These are phyloP conservation scores for Xylaria sp. DNA, from an alignment of 2,329 filamentous ascomycete species.

Conservation along the genomic window DNA sequence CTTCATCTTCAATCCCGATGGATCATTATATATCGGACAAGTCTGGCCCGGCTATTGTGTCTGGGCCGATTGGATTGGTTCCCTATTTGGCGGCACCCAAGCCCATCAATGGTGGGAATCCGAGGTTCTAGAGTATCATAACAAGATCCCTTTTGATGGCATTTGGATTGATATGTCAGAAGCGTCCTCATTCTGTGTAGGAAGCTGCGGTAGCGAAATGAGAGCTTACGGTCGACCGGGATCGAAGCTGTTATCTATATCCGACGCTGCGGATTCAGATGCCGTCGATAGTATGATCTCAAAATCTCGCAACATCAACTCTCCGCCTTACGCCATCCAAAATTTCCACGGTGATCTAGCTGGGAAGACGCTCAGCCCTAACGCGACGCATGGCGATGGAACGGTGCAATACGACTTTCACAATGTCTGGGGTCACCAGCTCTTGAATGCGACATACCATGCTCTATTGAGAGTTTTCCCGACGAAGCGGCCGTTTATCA, in stretches of 20 bases:
- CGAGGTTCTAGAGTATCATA: conserved; percentile 55
- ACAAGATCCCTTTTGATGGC: conserved; percentile 45
- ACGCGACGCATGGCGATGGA: conserved; percentile 71
- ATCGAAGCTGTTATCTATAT: neutral
- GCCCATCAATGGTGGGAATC: conserved; percentile 63
- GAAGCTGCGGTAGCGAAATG: conserved; percentile 63
- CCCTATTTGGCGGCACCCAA: conserved; percentile 55
- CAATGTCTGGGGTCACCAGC: conserved; percentile 70
- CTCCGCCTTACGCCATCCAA: conserved; percentile 72
- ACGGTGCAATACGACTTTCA: conserved; percentile 76
- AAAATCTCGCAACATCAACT: conserved; percentile 56
- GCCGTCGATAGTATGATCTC: neutral
- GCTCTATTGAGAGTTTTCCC: conserved; percentile 61
- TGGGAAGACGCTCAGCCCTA: conserved; percentile 67
- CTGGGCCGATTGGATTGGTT: conserved; percentile 66
- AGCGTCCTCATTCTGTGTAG: conserved; percentile 60
- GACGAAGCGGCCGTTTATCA: conserved; percentile 72
- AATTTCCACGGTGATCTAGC: conserved; percentile 67
- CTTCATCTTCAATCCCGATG: conserved; percentile 54
- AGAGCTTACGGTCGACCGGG: conserved; percentile 23
- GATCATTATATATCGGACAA: conserved; percentile 51
- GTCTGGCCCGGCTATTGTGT: conserved; percentile 70
- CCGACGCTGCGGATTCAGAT: neutral
- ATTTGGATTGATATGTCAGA: conserved; percentile 58
- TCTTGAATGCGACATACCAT: conserved; percentile 70